A percentile compares a stretch with the other conserved stretches of the same genome.
phyloP scores from a whole-genome alignment of 345 rosid species.

The Bruguiera sexangula region DNA sequence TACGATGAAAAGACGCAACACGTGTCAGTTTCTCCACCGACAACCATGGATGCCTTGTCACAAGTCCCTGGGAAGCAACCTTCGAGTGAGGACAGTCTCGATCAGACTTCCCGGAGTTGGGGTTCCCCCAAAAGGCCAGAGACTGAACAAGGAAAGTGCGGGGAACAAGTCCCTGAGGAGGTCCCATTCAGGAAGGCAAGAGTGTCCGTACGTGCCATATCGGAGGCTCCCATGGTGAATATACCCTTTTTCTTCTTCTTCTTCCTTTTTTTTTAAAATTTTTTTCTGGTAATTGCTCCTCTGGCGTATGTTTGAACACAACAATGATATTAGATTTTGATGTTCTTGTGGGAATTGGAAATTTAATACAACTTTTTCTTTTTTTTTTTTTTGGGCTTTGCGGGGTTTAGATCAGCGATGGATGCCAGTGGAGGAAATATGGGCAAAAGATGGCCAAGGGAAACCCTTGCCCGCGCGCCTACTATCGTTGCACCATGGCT shows the following conservation, averaged over 20 bases:
- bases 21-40: slow-evolving; percentile 27
- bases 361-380: no score
- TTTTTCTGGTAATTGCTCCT: no score
- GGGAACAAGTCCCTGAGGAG: slow-evolving; percentile 43
- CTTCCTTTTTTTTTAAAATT: no score
- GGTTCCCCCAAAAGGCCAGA: slow-evolving; percentile 47
- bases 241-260: no score
- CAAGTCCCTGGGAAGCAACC: slow-evolving; percentile 25
- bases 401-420: slow-evolving; percentile 53
- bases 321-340: no score
- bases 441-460: slow-evolving; percentile 92
- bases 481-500: slow-evolving; percentile 83
- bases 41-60: slow-evolving; percentile 33
- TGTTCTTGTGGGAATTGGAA: no score
- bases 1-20: slow-evolving; percentile 33
- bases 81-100: slow-evolving; percentile 31
- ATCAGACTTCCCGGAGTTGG: slow-evolving; percentile 41
- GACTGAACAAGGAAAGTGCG: slow-evolving; percentile 37
- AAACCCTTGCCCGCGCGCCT: slow-evolving; percentile 92
- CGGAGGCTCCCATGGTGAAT: slow-evolving; percentile 46
- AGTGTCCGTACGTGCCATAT: slow-evolving; percentile 53
- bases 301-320: no score
- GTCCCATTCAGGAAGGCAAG: slow-evolving; percentile 54
- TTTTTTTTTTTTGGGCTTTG: no score
- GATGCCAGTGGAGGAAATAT: slow-evolving; percentile 96